Evolutionary conservation across 345 rosid species (phyloP).

Genomic region (Ceriops zippeliana): DNA sequence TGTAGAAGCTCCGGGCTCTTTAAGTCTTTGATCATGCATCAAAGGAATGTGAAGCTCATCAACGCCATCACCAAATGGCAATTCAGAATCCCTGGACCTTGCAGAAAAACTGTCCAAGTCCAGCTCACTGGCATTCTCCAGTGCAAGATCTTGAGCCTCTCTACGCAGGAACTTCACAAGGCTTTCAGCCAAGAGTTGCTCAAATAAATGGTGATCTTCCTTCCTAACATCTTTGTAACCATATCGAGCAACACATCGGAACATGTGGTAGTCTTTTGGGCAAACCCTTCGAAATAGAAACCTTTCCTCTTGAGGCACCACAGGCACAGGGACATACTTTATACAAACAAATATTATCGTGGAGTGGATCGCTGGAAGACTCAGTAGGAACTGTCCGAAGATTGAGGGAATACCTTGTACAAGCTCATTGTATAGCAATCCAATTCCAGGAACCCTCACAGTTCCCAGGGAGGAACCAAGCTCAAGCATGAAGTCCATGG

Average conservation of each 20-base stretch:
- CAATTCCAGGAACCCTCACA: slow-evolving; percentile 78
- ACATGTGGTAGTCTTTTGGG: slow-evolving; percentile 92
- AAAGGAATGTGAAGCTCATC: slow-evolving; percentile 68
- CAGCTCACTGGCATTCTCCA: slow-evolving; percentile 46
- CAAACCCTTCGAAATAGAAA: slow-evolving; percentile 86
- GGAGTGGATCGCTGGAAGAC: slow-evolving; percentile 90
- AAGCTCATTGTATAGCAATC: slow-evolving; percentile 80
- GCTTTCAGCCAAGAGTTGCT: slow-evolving; percentile 74
- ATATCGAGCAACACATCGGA: slow-evolving; percentile 80
- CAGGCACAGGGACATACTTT: slow-evolving; percentile 90
- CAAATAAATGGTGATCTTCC: slow-evolving; percentile 79
- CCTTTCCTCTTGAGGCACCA: slow-evolving; percentile 85
- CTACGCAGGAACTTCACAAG: slow-evolving; percentile 73
- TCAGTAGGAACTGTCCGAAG: slow-evolving; percentile 77
- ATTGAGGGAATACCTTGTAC: slow-evolving; percentile 89
- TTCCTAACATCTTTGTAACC: slow-evolving; percentile 88
- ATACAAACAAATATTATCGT: slow-evolving; percentile 84
- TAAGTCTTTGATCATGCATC: slow-evolving; percentile 41
- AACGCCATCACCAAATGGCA: not conserved
- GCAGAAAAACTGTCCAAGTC: slow-evolving; percentile 46
- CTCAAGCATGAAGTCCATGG: slow-evolving; percentile 80
- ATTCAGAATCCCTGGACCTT: slow-evolving; percentile 29
- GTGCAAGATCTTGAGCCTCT: slow-evolving; percentile 75
- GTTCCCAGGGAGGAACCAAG: slow-evolving; percentile 88
- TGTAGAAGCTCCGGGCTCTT: slow-evolving; percentile 29